Evolutionary conservation across 305 asterid species (phyloP), one percentile per base, ranked within the genome.

Genomic region (Plantago lanceolata): DNA sequence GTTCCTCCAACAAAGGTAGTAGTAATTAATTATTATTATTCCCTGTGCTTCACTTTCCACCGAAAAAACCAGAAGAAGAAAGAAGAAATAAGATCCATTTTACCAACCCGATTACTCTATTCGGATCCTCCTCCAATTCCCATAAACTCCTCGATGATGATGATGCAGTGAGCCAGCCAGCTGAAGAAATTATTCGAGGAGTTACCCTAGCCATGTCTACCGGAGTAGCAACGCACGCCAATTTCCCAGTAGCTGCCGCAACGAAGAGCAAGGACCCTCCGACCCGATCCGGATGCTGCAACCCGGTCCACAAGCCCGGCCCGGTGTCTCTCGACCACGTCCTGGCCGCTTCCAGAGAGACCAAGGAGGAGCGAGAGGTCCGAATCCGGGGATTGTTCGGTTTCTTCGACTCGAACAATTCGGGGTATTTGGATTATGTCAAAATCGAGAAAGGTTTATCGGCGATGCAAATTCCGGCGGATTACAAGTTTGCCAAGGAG

Each of bases 401-500:
- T 74, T 94, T 82, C 72, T 94, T 94, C 49, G 99, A 94, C 71
- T 76, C 86, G 0, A 77, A 69, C 59, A 85, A 83, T 64, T 77
- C 56, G 44, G 97, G 97, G 58, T 84, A 81, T 74, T 77, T 94
- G 82, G 99, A 88, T 72, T 85, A 69, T 31, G 74, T 77, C 20
- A 75, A 69, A 55, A 94, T 94, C 68, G 97, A 79, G 63, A 85
- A 84, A 75, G 99, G 97, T 49, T 80, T 94, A 19, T 86, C 89
- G 21, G 94, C 95, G 64, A 82, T 90, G 95, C 91, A 86, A 81
- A 94, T 94, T 69, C 97, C 95, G 12, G 79, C 85, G 50, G 97
- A 90, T 52, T 94, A 94, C 74, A 94, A 94, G 90, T 94, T 82
- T 65, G 99, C 97, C 19, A 90, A 89, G 85, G 99, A 94, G 84